Base-by-base conservation (phyloP, 331 rosid genomes). In the Stylosanthes scabra region DNA sequence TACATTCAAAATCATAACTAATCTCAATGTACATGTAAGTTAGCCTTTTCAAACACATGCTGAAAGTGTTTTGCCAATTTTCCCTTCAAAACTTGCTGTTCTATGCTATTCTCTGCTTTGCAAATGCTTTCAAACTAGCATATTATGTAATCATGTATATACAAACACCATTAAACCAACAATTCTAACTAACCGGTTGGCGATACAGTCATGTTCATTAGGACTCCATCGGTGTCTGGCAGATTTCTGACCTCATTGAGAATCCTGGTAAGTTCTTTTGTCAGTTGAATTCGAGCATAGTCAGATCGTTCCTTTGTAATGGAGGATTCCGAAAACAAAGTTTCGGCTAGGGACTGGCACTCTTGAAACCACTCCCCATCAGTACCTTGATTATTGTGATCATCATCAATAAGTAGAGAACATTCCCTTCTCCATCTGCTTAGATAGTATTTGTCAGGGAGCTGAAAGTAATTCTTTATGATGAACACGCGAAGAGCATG, bases 221-320 rank as follows among this genome's bases (percentile, higher is more conserved):
- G 72, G 66, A 77, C 79, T 45, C 73, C 97, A 44, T 86, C 96
- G 40, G 77, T 83, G 72, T 82, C 97, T 0, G 96, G 96, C 76
- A 92, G 79, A 81, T 83, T 84, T 83, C 98, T 92, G 62, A 95
- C 89, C 83, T 90, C 97, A 10, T 76, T 50, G 71, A 95, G 91
- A 70, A 90, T 86, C 88, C 97, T 86, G 27, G 83, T 74, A 66
- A 92, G 78, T 74, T 90, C 90, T 70, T 87, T 89, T 45, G 88
- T 82, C 73, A 91, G 84, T 84, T 89, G 96, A 27, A 73, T 42
- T 14, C 78, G 92, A 39, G 44, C 91, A 15, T 86, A 85, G 82
- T 90, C 91, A 20, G 96, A 83, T 44, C 99, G 97, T 81, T 88
- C 97, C 87, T 82, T 95, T 62, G 97, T 88, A 14, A 83, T 9